Conservation (phyloP, 208 protist genomes). For the Herpetomonas samuelpessoai region DNA sequence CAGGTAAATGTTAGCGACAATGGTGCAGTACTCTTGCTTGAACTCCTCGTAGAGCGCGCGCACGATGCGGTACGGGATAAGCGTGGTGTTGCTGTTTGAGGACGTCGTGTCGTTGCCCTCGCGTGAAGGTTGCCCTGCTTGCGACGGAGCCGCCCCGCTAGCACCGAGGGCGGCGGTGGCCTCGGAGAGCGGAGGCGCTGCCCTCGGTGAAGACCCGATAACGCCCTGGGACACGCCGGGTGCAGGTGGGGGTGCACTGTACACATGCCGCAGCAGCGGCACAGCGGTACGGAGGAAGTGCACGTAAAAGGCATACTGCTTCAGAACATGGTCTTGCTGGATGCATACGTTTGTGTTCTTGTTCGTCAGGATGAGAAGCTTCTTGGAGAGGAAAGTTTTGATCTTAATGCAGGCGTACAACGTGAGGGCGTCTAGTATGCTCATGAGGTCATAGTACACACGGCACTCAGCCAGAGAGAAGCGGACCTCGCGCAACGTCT, state of each 20-base stretch:
- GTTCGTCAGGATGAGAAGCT: conserved; percentile 52
- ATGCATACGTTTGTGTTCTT: conserved; percentile 84
- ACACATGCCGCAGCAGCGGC: conserved; percentile 43
- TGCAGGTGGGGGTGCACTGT: background rate
- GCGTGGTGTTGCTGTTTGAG: conserved; percentile 12
- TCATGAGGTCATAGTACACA: conserved; percentile 57
- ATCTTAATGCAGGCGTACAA: conserved; percentile 79
- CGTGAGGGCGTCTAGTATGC: conserved; percentile 61
- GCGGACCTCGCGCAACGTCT: conserved; percentile 24
- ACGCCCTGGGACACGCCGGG: no score
- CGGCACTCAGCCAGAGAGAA: conserved; percentile 42
- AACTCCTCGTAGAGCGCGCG: conserved; percentile 75
- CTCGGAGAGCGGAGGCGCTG: no score
- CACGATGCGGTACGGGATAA: conserved; percentile 62
- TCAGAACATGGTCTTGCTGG: conserved; percentile 77
- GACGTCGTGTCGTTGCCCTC: background rate
- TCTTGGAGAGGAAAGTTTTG: conserved; percentile 63
- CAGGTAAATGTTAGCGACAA: conserved; percentile 74
- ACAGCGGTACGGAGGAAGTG: conserved; percentile 63
- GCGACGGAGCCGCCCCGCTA: background rate
- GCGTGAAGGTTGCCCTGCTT: no score
- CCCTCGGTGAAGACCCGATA: no score
- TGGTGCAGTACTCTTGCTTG: conserved; percentile 59
- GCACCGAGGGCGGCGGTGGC: background rate
- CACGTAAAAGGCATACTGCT: conserved; percentile 62